A percentile compares a stretch with the other conserved stretches of the same genome.
These are phyloP conservation scores for Boletus reticulatus DNA, from an alignment of 768 basidiomycete species.

Conservation along the genomic window DNA sequence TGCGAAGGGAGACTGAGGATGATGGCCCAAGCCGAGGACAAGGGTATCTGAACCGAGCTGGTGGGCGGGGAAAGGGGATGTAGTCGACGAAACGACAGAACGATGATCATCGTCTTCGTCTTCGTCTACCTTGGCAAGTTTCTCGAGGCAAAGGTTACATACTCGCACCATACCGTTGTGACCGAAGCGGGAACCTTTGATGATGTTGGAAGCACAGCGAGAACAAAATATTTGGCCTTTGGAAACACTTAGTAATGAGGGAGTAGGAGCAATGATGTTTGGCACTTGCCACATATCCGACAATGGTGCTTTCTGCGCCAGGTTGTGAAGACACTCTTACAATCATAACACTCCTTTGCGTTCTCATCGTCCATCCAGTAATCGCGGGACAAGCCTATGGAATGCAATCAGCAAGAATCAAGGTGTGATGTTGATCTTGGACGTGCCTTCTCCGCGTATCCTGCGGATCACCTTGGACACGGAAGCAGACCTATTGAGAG, in stretches of 20 bases:
- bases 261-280: not conserved
- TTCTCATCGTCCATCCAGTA: conserved; percentile 99
- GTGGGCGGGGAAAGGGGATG: conserved; percentile 73
- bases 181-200: conserved; percentile 91
- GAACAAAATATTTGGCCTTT: conserved; percentile 96
- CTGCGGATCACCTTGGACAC: conserved; percentile 91
- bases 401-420: conserved; percentile 7
- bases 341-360: conserved; percentile 94
- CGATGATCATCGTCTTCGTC: conserved; percentile 90
- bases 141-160: conserved; percentile 94
- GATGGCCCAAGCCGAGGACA: conserved; percentile 38
- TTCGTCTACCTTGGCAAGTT: conserved; percentile 82
- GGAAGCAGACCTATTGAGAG: conserved; percentile 71
- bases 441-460: conserved; percentile 83
- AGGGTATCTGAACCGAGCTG: conserved; percentile 58
- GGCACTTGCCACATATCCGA: conserved; percentile 81
- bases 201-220: conserved; percentile 94
- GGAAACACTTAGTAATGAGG: conserved; percentile 1
- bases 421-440: not conserved
- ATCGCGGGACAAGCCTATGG: conserved; percentile 78
- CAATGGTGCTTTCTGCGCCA: conserved; percentile 98
- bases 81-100: conserved; percentile 70
- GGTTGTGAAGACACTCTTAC: conserved; percentile 89
- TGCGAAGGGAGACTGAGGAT: conserved; percentile 84
- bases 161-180: conserved; percentile 94